A percentile compares a stretch with the other conserved stretches of the same genome.
Conservation (phyloP, 1,284 basidiomycete species). For the Ustilago tritici region DNA sequence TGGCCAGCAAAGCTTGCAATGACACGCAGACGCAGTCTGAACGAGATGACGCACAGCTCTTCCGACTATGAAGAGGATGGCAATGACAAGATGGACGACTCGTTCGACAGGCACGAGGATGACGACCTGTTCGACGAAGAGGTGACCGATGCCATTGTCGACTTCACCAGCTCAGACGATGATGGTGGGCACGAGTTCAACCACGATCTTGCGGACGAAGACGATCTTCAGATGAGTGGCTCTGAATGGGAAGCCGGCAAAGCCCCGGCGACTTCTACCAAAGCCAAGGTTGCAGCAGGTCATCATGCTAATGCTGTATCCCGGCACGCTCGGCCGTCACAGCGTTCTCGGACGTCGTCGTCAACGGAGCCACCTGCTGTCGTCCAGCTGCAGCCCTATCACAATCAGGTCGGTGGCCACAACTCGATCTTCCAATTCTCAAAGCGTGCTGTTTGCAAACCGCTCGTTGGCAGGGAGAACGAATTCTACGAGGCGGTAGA, state of each 20-base stretch:
- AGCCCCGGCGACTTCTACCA: not conserved
- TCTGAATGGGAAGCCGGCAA: slow-evolving; percentile 41
- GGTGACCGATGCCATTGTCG: slow-evolving; percentile 19
- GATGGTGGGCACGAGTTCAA: slow-evolving; percentile 18
- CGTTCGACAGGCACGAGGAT: slow-evolving; percentile 22
- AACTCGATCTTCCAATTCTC: slow-evolving; percentile 98
- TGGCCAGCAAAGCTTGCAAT: slow-evolving; percentile 40
- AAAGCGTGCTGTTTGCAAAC: slow-evolving; percentile 98
- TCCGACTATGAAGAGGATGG: slow-evolving; percentile 52
- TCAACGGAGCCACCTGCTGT: slow-evolving; percentile 53
- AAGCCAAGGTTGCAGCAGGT: not conserved
- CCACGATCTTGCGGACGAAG: slow-evolving; percentile 38
- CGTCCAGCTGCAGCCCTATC: slow-evolving; percentile 93
- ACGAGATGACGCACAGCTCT: slow-evolving; percentile 30
- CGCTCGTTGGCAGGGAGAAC: slow-evolving; percentile 94
- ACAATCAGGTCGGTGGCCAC: slow-evolving; percentile 97
- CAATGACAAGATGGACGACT: slow-evolving; percentile 28
- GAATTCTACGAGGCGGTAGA: slow-evolving; percentile 98
- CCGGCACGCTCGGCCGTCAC: slow-evolving; percentile 9
- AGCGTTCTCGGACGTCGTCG: slow-evolving; percentile 13
- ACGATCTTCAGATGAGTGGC: slow-evolving; percentile 50
- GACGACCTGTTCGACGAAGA: slow-evolving; percentile 22
- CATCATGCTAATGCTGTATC: slow-evolving; percentile 3
- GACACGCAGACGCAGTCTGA: slow-evolving; percentile 42
- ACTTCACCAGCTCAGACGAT: slow-evolving; percentile 34